Percentiles rank a stretch among this genome's conserved stretches.
phyloP scores from a whole-genome alignment of 192 early-diverging fungal species.

The Phycomyces nitens region DNA sequence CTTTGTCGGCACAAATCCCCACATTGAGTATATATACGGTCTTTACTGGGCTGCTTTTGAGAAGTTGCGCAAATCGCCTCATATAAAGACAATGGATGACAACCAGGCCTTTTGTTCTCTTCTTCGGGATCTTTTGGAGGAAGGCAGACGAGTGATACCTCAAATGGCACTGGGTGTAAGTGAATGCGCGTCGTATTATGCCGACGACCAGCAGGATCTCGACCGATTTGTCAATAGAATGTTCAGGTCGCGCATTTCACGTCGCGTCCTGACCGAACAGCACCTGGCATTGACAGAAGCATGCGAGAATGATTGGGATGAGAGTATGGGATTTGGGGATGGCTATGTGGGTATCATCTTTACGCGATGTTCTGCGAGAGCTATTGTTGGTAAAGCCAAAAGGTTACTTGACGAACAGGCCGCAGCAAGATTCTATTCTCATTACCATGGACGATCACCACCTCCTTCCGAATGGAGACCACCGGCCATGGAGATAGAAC shows the following conservation, averaged over 20 bases:
- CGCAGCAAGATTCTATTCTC: neutral
- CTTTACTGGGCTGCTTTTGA: slow-evolving; percentile 96
- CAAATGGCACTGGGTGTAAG: slow-evolving; percentile 84
- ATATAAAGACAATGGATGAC: slow-evolving; percentile 75
- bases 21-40: slow-evolving; percentile 79
- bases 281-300: slow-evolving; percentile 80
- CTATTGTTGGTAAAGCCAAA: slow-evolving; percentile 38
- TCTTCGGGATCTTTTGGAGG: slow-evolving; percentile 67
- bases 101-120: slow-evolving; percentile 79
- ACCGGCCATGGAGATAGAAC: neutral
- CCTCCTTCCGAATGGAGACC: neutral
- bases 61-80: slow-evolving; percentile 62
- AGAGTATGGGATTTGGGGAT: slow-evolving; percentile 36
- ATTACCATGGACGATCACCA: neutral
- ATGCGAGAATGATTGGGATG: slow-evolving; percentile 43
- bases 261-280: slow-evolving; percentile 90
- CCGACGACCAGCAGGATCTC: slow-evolving; percentile 53
- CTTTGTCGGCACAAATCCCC: slow-evolving; percentile 89
- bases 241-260: slow-evolving; percentile 83
- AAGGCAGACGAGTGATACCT: slow-evolving; percentile 84
- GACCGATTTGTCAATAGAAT: slow-evolving; percentile 90
- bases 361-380: slow-evolving; percentile 57
- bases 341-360: slow-evolving; percentile 71
- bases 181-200: slow-evolving; percentile 57
- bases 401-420: slow-evolving; percentile 2